A percentile compares a stretch with the other conserved stretches of the same genome.
These are phyloP conservation scores for Aspergillus ochraceoroseus DNA, from an alignment of 2,329 filamentous ascomycete species.

Conservation along the genomic window DNA sequence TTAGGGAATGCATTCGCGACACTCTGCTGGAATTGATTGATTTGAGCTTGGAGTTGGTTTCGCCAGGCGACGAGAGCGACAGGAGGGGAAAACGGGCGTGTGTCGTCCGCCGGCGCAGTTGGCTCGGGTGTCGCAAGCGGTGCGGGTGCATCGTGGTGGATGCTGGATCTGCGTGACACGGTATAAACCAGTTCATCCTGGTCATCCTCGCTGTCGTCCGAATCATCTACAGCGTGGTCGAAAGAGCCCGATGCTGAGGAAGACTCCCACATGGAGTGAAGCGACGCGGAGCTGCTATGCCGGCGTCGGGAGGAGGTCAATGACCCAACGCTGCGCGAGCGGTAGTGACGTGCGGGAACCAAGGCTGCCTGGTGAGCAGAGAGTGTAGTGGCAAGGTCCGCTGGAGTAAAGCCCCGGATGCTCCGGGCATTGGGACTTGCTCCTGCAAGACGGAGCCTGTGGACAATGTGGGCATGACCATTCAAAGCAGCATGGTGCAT, in stretches of 20 bases:
- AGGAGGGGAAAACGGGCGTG: slow-evolving; percentile 49
- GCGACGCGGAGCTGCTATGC: slow-evolving; percentile 60
- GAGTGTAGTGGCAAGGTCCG: slow-evolving; percentile 64
- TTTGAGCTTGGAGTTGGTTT: slow-evolving; percentile 67
- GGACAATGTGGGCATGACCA: slow-evolving; percentile 69
- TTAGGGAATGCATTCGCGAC: slow-evolving; percentile 64
- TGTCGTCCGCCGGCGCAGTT: slow-evolving; percentile 25
- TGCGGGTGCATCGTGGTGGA: slow-evolving; percentile 31
- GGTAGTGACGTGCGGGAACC: slow-evolving; percentile 56
- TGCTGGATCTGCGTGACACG: slow-evolving; percentile 35
- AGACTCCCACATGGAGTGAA: slow-evolving; percentile 63
- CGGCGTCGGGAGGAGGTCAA: slow-evolving; percentile 53
- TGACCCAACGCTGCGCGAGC: slow-evolving; percentile 60
- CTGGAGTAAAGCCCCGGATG: slow-evolving; percentile 63
- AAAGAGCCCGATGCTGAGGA: slow-evolving; percentile 45
- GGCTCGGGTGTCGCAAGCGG: slow-evolving; percentile 26
- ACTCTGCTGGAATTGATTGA: slow-evolving; percentile 71
- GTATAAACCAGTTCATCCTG: slow-evolving; percentile 28
- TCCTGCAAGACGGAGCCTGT: slow-evolving; percentile 66
- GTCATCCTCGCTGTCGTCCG: slow-evolving; percentile 31
- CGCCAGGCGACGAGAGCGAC: slow-evolving; percentile 64
- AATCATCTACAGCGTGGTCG: slow-evolving; percentile 42
- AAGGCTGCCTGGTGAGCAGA: slow-evolving; percentile 61
- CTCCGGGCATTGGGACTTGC: slow-evolving; percentile 68
- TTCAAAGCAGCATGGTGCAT: slow-evolving; percentile 77